These are phyloP conservation scores for Chlamydomonas reinhardtii DNA, from an alignment of 163 green algal genomes.

Conservation along the genomic window DNA sequence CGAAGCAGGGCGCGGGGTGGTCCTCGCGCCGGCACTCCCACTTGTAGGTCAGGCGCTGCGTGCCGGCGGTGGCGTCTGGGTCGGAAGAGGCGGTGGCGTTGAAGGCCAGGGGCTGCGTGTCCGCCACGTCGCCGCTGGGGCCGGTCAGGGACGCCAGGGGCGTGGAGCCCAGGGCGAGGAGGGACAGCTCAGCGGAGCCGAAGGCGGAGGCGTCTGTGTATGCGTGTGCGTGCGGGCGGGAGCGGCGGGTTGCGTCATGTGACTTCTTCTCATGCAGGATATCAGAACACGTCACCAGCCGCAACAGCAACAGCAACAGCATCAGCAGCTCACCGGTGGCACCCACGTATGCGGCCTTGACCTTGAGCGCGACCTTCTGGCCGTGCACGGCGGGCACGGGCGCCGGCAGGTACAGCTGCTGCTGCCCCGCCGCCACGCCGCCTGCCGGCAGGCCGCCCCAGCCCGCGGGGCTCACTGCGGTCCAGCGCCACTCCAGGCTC, in stretches of 20 bases:
- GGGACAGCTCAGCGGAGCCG: neutral
- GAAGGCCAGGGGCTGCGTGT: neutral
- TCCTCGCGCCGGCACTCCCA: neutral
- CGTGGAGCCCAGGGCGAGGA: neutral
- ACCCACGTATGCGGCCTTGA: neutral
- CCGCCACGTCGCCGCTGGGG: neutral
- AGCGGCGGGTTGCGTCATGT: too few species aligned
- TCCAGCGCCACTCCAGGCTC: neutral
- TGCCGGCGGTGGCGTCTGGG: neutral
- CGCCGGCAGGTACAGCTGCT: neutral
- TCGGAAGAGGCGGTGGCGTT: slow-evolving; percentile 1
- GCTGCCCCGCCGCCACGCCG: too few species aligned
- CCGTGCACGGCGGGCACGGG: neutral
- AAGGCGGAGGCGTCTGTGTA: neutral
- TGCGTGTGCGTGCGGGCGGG: neutral
- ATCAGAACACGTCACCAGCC: too few species aligned
- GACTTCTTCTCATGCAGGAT: too few species aligned
- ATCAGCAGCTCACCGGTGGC: neutral
- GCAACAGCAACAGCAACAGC: neutral
- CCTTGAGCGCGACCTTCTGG: neutral
- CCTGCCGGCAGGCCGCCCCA: neutral
- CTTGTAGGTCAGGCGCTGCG: neutral
- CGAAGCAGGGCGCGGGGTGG: slow-evolving; percentile 1
- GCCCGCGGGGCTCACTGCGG: neutral
- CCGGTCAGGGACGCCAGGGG: neutral